A percentile compares a stretch with the other conserved stretches of the same genome.
Evolutionary conservation across 306 rosid genomes (phyloP).

Genomic region (Prunus salicina): DNA sequence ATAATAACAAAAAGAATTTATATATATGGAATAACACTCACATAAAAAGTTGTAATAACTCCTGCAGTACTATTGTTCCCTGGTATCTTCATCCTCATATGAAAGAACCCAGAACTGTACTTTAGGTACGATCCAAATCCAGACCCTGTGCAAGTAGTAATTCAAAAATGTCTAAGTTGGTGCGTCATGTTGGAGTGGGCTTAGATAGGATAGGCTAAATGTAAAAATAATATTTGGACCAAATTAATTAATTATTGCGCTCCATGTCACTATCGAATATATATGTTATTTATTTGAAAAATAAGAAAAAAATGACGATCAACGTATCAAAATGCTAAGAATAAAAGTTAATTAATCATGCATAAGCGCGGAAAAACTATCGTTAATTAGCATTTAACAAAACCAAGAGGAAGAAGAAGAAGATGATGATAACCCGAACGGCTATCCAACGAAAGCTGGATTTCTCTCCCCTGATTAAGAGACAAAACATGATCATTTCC

Average conservation of each 20-base stretch:
- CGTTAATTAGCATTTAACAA: neutral
- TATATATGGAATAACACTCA: neutral
- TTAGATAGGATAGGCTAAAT: no score
- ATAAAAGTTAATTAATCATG: neutral
- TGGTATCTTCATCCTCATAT: slow-evolving; percentile 49
- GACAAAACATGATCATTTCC: neutral
- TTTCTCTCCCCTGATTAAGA: neutral
- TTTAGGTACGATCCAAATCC: slow-evolving; percentile 50
- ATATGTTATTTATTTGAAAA: neutral
- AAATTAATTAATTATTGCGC: no score
- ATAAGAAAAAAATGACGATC: neutral
- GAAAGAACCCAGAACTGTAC: slow-evolving; percentile 50
- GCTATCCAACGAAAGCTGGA: neutral
- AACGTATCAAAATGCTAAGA: neutral
- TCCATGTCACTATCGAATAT: neutral
- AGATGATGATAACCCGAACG: slow-evolving; percentile 32
- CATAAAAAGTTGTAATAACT: slow-evolving; percentile 51
- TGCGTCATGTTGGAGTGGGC: no score
- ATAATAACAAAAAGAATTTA: neutral
- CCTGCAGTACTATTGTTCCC: slow-evolving; percentile 40
- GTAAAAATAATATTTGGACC: no score
- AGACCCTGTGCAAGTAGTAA: slow-evolving; percentile 11
- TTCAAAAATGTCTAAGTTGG: neutral
- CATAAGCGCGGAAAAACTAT: no score
- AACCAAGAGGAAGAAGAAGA: neutral